Evolutionary conservation across 768 basidiomycete species (phyloP), one percentile per base, ranked within the genome.

Genomic region (Trametopsis cervina): DNA sequence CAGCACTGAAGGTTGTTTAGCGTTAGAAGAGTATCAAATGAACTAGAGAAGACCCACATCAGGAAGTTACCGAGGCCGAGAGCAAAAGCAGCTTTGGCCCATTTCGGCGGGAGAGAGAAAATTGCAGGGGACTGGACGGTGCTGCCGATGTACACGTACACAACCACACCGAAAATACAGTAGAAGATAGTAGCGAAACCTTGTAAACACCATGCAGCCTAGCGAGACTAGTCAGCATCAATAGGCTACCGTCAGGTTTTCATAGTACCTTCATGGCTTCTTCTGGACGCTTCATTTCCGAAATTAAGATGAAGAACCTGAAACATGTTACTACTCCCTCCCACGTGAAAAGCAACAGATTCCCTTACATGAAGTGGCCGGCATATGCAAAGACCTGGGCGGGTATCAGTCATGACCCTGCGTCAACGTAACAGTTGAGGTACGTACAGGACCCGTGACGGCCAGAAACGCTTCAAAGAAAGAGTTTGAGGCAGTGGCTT

Each of bases 271-370:
- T 78, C 73, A 78, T 78, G 4, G 76, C 75, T 53, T 78, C 76
- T 52, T 70, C 57, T 1, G 78, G 76, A 22, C 54, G 57, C 18
- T 60, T 62, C 78, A 78, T 78, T 55, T 80, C 77, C 12, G 77
- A 78, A 24, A 77, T 76, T n/a, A 78, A 57, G 35, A 78, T 71
- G 53, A 78, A 78, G 56, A 78, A 78, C 72, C 75, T 76, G 36
- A 22, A 35, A 44, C 21, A 26, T n/a, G n/a, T n/a, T n/a, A n/a
- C n/a, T n/a, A n/a, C n/a, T 44, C 25, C 40, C 21, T 6, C 27
- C 10, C 35, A 37, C 5, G 40, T 38, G 43, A 42, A 17, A 12
- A 17, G 21, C 9, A 10, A 13, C 2, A 40, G 13, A 18, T 5
- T 17, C 5, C 42, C 66, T 21, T 56, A 76, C 75, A 77, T 73